These are phyloP conservation scores for Penicillium pulvis DNA, from an alignment of 495 filamentous ascomycete genomes.

Conservation along the genomic window DNA sequence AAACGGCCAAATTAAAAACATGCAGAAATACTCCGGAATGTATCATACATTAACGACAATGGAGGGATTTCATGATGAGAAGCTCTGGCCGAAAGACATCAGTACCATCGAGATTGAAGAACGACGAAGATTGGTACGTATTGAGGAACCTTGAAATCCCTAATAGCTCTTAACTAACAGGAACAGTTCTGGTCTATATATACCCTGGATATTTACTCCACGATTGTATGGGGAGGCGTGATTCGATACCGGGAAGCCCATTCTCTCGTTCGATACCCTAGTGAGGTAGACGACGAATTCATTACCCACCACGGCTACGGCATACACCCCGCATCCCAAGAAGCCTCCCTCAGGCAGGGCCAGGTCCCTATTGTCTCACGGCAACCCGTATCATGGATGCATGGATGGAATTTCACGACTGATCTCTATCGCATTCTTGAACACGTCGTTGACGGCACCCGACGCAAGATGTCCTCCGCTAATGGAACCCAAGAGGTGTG, in stretches of 20 bases:
- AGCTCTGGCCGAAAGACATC: constrained; percentile 49
- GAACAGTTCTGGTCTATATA: constrained; percentile 56
- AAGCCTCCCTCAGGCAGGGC: constrained; percentile 7
- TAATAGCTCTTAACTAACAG: background rate
- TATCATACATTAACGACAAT: constrained; percentile 49
- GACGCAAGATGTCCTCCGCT: constrained; percentile 29
- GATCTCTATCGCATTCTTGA: constrained; percentile 54
- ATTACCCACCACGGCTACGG: constrained; percentile 33
- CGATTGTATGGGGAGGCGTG: constrained; percentile 49
- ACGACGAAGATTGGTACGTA: constrained; percentile 46
- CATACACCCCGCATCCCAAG: constrained; percentile 21
- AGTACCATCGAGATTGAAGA: constrained; percentile 48
- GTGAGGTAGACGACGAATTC: constrained; percentile 46
- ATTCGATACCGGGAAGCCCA: constrained; percentile 48
- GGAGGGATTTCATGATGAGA: constrained; percentile 51
- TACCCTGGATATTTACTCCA: constrained; percentile 51
- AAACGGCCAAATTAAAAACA: constrained; percentile 44
- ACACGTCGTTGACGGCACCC: constrained; percentile 41
- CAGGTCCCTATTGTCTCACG: constrained; percentile 17
- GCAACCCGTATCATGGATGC: constrained; percentile 43
- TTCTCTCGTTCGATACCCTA: constrained; percentile 46
- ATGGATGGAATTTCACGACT: constrained; percentile 55
- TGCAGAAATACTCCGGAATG: constrained; percentile 51
- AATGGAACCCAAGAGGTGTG: constrained; percentile 34
- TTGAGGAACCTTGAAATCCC: background rate